These are phyloP conservation scores for Hypocreales sp. DNA, from an alignment of 2,329 filamentous ascomycete genomes.

Conservation along the genomic window DNA sequence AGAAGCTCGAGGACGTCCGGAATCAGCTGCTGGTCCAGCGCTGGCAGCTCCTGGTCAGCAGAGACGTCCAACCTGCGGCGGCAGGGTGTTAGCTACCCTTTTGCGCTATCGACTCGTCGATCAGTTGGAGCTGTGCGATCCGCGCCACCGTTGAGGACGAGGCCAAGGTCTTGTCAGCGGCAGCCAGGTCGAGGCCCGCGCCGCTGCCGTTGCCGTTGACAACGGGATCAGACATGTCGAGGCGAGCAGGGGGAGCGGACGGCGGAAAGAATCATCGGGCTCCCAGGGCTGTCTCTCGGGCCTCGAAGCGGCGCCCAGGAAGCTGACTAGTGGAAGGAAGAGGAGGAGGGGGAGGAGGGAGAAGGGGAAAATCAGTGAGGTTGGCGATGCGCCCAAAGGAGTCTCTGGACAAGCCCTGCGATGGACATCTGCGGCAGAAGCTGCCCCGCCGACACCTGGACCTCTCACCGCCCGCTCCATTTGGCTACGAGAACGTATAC, in stretches of 20 bases:
- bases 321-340: too few relatives aligned
- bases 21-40: conserved; percentile 31
- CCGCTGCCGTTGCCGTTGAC: conserved; percentile 19
- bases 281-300: too few relatives aligned
- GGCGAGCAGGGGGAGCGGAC: conserved; percentile 6
- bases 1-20: conserved; percentile 52
- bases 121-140: conserved; percentile 33
- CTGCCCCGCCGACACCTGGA: too few relatives aligned
- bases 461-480: too few relatives aligned
- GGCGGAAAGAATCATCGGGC: conserved; percentile 17
- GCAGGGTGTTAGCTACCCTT: conserved; percentile 31
- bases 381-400: too few relatives aligned
- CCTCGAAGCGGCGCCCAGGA: too few relatives aligned
- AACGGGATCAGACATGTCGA: conserved; percentile 20
- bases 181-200: conserved; percentile 30
- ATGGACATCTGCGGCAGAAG: too few relatives aligned
- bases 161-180: conserved; percentile 33
- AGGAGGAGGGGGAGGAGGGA: too few relatives aligned
- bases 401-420: too few relatives aligned
- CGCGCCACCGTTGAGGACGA: conserved; percentile 47
- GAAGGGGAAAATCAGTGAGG: too few relatives aligned
- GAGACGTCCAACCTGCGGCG: conserved; percentile 1
- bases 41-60: conserved; percentile 16
- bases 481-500: too few relatives aligned
- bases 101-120: conserved; percentile 41